phyloP scores from a whole-genome alignment of 495 filamentous ascomycete genomes.

The Daldinia concentrica region DNA sequence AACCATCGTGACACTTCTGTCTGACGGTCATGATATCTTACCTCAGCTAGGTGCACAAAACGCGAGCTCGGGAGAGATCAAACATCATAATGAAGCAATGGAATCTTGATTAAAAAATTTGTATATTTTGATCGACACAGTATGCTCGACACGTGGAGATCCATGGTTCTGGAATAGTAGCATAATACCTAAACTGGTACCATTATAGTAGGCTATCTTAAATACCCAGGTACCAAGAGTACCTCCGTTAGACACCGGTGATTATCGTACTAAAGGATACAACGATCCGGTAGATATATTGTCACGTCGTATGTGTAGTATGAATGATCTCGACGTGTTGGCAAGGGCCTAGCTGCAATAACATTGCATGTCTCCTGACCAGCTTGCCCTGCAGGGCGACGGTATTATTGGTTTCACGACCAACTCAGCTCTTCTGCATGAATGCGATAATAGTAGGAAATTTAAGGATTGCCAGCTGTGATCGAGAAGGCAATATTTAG shows the following conservation, averaged over 20 bases:
- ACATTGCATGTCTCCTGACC: slow-evolving; percentile 17
- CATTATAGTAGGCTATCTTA: background rate
- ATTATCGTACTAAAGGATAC: background rate
- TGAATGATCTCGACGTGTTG: background rate
- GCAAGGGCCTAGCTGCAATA: background rate
- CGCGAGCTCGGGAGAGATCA: slow-evolving; percentile 1
- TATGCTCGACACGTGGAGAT: background rate
- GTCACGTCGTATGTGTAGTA: background rate
- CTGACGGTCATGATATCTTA: slow-evolving; percentile 22
- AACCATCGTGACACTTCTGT: slow-evolving; percentile 32
- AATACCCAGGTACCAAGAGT: background rate
- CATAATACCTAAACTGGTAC: background rate
- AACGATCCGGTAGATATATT: background rate
- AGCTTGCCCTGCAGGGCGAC: slow-evolving; percentile 24
- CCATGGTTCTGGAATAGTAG: background rate
- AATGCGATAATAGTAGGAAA: slow-evolving; percentile 33
- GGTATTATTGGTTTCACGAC: slow-evolving; percentile 24
- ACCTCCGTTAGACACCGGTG: background rate
- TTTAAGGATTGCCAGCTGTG: slow-evolving; percentile 37
- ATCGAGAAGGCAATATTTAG: slow-evolving; percentile 34
- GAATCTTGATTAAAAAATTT: slow-evolving; percentile 1
- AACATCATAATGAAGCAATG: slow-evolving; percentile 9
- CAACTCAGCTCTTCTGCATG: slow-evolving; percentile 23
- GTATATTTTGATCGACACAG: background rate
- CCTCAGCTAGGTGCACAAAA: slow-evolving; percentile 16